These are phyloP conservation scores for Leccinum pachyderme DNA, from an alignment of 1,284 basidiomycete species.

Conservation along the genomic window DNA sequence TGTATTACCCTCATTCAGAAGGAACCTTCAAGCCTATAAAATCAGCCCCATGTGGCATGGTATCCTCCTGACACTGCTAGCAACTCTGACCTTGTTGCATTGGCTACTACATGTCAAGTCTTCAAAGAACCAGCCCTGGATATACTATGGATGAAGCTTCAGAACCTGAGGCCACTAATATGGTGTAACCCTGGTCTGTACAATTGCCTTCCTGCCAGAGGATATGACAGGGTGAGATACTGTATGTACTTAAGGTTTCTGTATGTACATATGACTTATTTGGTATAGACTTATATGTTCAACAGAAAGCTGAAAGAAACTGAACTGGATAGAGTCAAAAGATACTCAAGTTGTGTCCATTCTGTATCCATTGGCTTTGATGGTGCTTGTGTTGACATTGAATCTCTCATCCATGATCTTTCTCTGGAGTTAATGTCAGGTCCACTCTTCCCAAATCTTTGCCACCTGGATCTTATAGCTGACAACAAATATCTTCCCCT, in stretches of 20 bases:
- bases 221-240: too few species aligned
- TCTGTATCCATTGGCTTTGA: background rate
- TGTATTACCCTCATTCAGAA: background rate
- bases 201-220: background rate
- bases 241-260: background rate
- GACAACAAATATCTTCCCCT: background rate
- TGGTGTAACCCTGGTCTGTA: background rate
- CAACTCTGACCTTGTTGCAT: background rate
- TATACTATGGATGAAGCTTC: background rate
- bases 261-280: background rate
- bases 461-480: background rate
- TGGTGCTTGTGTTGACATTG: background rate
- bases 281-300: background rate
- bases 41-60: background rate
- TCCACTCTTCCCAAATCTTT: background rate
- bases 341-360: background rate
- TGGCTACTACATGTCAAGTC: background rate
- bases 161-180: background rate
- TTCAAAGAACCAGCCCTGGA: background rate
- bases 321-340: background rate
- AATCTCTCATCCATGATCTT: background rate
- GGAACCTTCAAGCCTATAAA: background rate
- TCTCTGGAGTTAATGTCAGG: background rate
- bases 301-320: background rate
- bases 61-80: background rate